Conservation (phyloP, 139 green algal genomes). For the Asterochloris erici region DNA sequence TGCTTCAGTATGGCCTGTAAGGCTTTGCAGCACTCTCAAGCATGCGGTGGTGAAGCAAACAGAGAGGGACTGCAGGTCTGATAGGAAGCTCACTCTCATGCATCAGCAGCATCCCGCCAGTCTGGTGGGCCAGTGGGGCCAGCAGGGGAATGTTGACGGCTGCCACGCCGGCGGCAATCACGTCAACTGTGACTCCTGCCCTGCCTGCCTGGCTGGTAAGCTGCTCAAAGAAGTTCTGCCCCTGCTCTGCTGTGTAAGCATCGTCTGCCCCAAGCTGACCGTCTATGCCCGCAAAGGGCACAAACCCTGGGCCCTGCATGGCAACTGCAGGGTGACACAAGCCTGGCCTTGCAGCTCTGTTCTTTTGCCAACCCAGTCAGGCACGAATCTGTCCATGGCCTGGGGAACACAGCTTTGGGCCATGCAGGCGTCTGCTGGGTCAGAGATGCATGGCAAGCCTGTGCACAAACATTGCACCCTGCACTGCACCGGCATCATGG, state of each 20-base stretch:
- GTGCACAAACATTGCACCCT: too few relatives aligned
- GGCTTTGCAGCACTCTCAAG: too few relatives aligned
- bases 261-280: slow-evolving; percentile 4
- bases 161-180: slow-evolving; percentile 32
- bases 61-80: too few relatives aligned
- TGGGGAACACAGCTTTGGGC: too few relatives aligned
- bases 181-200: slow-evolving; percentile 36
- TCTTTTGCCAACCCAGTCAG: too few relatives aligned
- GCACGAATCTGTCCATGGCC: too few relatives aligned
- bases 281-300: slow-evolving; percentile 23
- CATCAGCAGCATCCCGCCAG: slow-evolving; percentile 25
- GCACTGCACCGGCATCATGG: too few relatives aligned
- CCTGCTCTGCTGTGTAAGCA: slow-evolving; percentile 8
- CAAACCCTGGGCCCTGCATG: slow-evolving; percentile 22
- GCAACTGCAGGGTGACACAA: neutral
- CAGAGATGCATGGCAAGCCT: too few relatives aligned
- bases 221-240: slow-evolving; percentile 22
- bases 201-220: slow-evolving; percentile 20
- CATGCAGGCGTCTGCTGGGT: too few relatives aligned
- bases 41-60: too few relatives aligned
- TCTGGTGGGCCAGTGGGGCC: slow-evolving; percentile 22
- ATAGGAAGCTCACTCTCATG: slow-evolving; percentile 14
- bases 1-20: too few relatives aligned
- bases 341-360: too few relatives aligned
- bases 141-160: slow-evolving; percentile 35